Percentiles rank a stretch among this genome's conserved stretches.
phyloP scores from a whole-genome alignment of 225 moss, liverwort and hornwort species.

The Bryoerythrophyllum caledonicum region DNA sequence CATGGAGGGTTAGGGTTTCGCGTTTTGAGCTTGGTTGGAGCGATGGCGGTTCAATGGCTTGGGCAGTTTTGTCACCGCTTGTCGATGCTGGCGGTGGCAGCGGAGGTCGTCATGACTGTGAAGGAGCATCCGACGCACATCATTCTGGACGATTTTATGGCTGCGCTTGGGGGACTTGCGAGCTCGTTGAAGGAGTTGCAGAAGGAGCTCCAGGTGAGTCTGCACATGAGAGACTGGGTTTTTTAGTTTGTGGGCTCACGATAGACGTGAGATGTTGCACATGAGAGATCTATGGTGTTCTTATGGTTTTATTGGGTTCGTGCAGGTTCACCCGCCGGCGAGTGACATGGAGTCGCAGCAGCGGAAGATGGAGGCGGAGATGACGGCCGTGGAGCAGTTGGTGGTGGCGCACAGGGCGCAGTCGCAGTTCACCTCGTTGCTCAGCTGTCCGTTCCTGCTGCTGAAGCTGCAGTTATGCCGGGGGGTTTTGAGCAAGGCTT shows the following conservation, averaged over 20 bases:
- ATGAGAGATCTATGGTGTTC: background rate
- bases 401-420: constrained; percentile 42
- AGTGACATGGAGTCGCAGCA: constrained; percentile 33
- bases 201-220: constrained; percentile 29
- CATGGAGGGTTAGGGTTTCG: constrained; percentile 13
- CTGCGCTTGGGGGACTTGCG: constrained; percentile 28
- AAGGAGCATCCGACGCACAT: constrained; percentile 41
- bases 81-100: constrained; percentile 50
- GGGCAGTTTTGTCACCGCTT: constrained; percentile 42
- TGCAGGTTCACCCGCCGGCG: constrained; percentile 29
- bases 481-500: constrained; percentile 38
- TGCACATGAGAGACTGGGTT: too few species aligned
- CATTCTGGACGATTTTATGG: constrained; percentile 42
- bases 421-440: constrained; percentile 36
- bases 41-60: constrained; percentile 50
- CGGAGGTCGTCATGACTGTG: constrained; percentile 40
- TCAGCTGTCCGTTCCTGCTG: constrained; percentile 46
- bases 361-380: constrained; percentile 38
- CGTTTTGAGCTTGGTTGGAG: constrained; percentile 17
- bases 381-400: constrained; percentile 49
- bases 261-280: background rate
- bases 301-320: constrained; percentile 6
- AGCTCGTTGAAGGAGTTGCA: constrained; percentile 37
- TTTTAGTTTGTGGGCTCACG: constrained; percentile 8
- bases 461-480: constrained; percentile 33